Conservation (phyloP, 768 basidiomycete genomes). For the Lentinula lateritia region DNA sequence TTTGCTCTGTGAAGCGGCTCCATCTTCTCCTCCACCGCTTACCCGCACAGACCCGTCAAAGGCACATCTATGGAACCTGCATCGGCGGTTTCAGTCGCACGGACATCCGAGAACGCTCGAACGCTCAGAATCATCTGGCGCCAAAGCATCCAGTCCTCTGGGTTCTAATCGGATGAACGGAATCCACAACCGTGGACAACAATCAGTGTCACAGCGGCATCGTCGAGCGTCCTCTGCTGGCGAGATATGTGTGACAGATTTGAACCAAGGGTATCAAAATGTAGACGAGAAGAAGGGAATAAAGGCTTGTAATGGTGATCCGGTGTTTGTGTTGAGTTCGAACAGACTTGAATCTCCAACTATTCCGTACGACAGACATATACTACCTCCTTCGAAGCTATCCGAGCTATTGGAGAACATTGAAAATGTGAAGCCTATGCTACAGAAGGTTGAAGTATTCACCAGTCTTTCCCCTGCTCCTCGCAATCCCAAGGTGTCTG, state of each 20-base stretch:
- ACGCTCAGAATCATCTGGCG: neutral
- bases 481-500: neutral
- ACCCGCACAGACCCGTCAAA: neutral
- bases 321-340: neutral
- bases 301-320: neutral
- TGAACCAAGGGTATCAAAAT: neutral
- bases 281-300: neutral
- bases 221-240: conserved; percentile 45
- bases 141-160: neutral
- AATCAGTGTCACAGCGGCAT: conserved; percentile 17
- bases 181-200: neutral
- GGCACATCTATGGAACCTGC: conserved; percentile 15
- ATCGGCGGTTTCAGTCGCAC: conserved; percentile 24
- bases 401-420: conserved; percentile 14
- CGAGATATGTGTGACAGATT: conserved; percentile 20
- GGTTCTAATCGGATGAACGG: neutral
- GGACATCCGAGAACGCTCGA: neutral
- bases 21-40: neutral
- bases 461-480: conserved; percentile 6
- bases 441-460: neutral
- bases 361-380: conserved; percentile 14
- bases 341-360: neutral
- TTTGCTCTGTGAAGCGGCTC: neutral
- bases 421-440: neutral
- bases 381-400: conserved; percentile 20